Base-by-base conservation (phyloP, 1,139 yeast species). In the Scheffersomyces parashehatae region DNA sequence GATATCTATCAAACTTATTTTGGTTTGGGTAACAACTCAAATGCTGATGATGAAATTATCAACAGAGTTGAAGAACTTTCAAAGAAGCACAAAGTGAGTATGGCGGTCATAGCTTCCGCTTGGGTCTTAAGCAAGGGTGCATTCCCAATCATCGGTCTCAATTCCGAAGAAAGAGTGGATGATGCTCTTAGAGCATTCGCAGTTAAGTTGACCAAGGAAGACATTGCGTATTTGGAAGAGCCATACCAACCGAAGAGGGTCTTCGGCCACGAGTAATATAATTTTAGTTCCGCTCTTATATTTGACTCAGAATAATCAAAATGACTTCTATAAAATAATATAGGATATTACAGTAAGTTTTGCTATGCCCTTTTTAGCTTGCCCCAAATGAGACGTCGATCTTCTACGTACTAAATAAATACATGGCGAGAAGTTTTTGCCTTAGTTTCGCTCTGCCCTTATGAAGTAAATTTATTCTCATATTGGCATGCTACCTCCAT, bases 101-200 rank as follows among this genome's bases (percentile, higher is more conserved):
- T 81, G 85, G 80, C 84, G 0, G 64, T 65, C 13, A 59, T 82
- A 11, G 70, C 85, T 3, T 67, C 75, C 10, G 79, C 83, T 2
- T 83, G 85, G 84, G 68, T 69, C 4, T 47, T 80, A 6, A 47
- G 65, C 36, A 81, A 81, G 56, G 85, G 84, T 5, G 55, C 65
- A 7, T 45, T 55, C 32, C 84, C 85, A 2, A 78, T 82, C 49
- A 75, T 83, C 10, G 88, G 88, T 0, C 57, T 82, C 42, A 73
- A 64, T 47, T 71, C 73, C 26, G 64, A 63, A 8, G 70, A 67
- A 48, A 67, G 87, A 48, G 73, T 83, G 20, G 79, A 77, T 29
- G 86, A 82, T 51, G 77, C 79, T 3, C 42, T 81, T n/a, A 61
- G 54, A 9, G 81, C 83, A 2, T 51, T 75, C 28, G 56, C 62